Conservation (phyloP, 2,329 filamentous ascomycete genomes). For the Claviceps monticola region DNA sequence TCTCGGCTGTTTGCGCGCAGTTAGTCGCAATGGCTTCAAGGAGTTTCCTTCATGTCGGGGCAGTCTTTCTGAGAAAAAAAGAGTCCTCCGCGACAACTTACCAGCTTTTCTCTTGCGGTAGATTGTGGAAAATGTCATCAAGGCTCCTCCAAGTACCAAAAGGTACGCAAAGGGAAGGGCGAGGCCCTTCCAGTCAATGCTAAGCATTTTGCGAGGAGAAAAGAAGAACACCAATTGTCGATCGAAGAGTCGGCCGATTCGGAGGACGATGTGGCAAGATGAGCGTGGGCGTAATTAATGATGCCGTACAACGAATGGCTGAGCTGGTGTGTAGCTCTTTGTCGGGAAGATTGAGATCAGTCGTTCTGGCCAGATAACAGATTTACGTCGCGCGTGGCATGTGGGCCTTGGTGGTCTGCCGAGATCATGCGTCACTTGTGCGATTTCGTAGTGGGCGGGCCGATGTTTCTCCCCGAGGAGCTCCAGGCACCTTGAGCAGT, state of each 20-base stretch:
- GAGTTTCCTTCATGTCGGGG: not conserved
- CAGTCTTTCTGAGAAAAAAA: no score
- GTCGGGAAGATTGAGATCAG: not conserved
- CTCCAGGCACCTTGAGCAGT: conserved; percentile 5
- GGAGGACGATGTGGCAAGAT: not conserved
- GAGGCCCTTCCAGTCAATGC: conserved; percentile 69
- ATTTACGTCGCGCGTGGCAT: not conserved
- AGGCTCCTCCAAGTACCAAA: conserved; percentile 69
- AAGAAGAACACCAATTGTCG: not conserved
- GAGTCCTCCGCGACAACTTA: conserved; percentile 24
- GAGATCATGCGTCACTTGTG: not conserved
- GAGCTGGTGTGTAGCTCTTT: no score
- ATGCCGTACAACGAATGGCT: not conserved
- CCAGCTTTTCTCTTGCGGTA: conserved; percentile 86
- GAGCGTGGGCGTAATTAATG: not conserved
- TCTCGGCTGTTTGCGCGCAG: conserved; percentile 45
- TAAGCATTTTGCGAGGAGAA: conserved; percentile 5
- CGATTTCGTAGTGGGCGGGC: conserved; percentile 2
- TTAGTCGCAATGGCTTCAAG: not conserved
- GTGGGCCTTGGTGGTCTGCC: not conserved
- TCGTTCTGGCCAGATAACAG: conserved; percentile 9
- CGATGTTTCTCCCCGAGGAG: conserved; percentile 7
- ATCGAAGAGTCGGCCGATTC: not conserved
- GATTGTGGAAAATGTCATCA: conserved; percentile 82
- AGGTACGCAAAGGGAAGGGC: conserved; percentile 82